phyloP scores from a whole-genome alignment of 768 basidiomycete genomes.

The Lanmaoa pseudosensibilis region DNA sequence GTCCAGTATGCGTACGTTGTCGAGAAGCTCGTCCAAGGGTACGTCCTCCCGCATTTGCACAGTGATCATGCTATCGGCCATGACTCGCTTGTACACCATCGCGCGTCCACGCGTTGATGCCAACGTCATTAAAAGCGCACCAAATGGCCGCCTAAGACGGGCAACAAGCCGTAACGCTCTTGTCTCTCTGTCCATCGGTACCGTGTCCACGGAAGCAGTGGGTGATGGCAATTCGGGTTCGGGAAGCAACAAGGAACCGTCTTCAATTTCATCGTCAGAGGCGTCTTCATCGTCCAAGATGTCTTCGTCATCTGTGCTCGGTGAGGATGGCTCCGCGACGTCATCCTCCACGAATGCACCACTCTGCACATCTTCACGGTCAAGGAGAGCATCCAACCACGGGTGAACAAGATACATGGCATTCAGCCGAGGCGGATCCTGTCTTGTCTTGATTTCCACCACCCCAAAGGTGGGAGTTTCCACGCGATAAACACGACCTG shows the following conservation, averaged over 20 bases:
- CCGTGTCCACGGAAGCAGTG: too few species aligned
- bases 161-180: neutral
- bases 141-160: neutral
- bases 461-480: neutral
- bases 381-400: constrained; percentile 1
- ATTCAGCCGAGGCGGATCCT: neutral
- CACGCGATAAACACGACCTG: neutral
- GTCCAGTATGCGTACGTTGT: neutral
- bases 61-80: neutral
- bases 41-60: constrained; percentile 3
- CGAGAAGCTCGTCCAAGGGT: neutral
- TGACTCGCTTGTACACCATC: constrained; percentile 4
- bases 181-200: neutral
- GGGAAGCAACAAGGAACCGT: neutral
- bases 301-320: neutral
- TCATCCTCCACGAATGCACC: neutral
- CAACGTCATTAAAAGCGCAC: neutral
- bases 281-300: neutral
- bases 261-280: neutral
- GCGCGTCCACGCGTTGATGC: neutral
- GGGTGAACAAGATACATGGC: constrained; percentile 1
- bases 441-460: neutral
- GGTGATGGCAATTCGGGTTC: neutral
- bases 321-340: neutral
- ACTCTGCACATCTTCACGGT: neutral